Evolutionary conservation across 192 early-diverging fungal genomes (phyloP), one percentile per base, ranked within the genome.

Genomic region (Rhizophagus clarus): DNA sequence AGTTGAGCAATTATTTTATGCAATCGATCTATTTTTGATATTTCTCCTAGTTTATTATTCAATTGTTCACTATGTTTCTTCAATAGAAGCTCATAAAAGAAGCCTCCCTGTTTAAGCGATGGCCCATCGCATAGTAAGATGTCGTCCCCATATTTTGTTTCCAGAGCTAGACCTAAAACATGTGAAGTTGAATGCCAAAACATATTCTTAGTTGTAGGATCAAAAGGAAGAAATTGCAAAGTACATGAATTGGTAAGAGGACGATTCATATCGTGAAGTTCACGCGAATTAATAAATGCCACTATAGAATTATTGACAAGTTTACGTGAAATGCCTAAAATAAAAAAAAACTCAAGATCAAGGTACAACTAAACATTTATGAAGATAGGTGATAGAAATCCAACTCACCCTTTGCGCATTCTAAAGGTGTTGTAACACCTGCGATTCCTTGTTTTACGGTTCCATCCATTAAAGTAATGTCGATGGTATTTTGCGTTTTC

Each of bases 1-100:
- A 24, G 74, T 64, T 22, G 77, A 80, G 40, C 81, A 80, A 72
- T 82, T 84, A 66, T 31, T 66, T 71, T 61, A 37, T 82, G 63
- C 4, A 85, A 34, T 12, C 82, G 61, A 4, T 84, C 81, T 0
- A 70, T 72, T 20, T 79, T 66, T 4, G 81, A 79, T 37, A 66
- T 66, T 14, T 15, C 0, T 66, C 26, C 17, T 64, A 82, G 83
- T 63, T 81, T 67, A 63, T 87, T 76, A 24, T 78, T 56, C 24
- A 79, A 79, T 26, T 84, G 73, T 10, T 83, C 79, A 11, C 77
- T 77, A 26, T 56, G 63, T 51, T 84, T 83, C 14, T 90, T 76
- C 72, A 96, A 84, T 60, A 94, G 66, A 72, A 89, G 90, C 77
- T 94, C 93, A 87, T 95, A 96, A 80, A 91, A 94, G 87, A 94